phyloP scores from a whole-genome alignment of 2,329 filamentous ascomycete species.

The Berkeleyomyces rouxiae region DNA sequence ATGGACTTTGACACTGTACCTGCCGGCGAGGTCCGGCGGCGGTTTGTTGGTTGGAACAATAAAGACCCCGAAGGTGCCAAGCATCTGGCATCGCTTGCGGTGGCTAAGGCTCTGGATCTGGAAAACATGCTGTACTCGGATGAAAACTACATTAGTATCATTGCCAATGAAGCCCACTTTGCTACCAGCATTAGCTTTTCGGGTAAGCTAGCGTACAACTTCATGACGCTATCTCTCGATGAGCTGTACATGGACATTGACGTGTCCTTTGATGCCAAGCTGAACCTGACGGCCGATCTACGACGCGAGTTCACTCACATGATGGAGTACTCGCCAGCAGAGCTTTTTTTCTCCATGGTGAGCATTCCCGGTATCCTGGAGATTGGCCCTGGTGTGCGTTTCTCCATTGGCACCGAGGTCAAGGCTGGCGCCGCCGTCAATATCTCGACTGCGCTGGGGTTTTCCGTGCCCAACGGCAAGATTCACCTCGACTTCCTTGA shows the following conservation, averaged over 20 bases:
- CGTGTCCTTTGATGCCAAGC: slow-evolving; percentile 22
- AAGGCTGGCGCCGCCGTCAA: slow-evolving; percentile 21
- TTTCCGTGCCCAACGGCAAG: slow-evolving; percentile 22
- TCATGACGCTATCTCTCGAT: slow-evolving; percentile 21
- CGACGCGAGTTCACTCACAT: slow-evolving; percentile 21
- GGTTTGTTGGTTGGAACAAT: slow-evolving; percentile 18
- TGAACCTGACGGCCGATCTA: slow-evolving; percentile 23
- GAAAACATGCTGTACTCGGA: slow-evolving; percentile 20
- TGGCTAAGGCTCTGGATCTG: slow-evolving; percentile 14
- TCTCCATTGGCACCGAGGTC: slow-evolving; percentile 24
- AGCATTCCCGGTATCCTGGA: slow-evolving; percentile 25
- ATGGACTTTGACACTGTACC: slow-evolving; percentile 19
- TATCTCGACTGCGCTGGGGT: slow-evolving; percentile 20
- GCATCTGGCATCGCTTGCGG: neutral
- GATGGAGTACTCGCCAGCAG: slow-evolving; percentile 22
- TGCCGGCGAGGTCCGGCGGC: slow-evolving; percentile 16
- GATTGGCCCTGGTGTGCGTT: slow-evolving; percentile 23
- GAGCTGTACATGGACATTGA: slow-evolving; percentile 28
- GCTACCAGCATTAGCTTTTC: slow-evolving; percentile 24
- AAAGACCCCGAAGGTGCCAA: slow-evolving; percentile 15
- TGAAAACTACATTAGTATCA: slow-evolving; percentile 21
- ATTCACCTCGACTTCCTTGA: slow-evolving; percentile 25
- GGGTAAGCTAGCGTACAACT: slow-evolving; percentile 26
- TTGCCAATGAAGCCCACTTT: slow-evolving; percentile 22
- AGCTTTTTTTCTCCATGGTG: slow-evolving; percentile 23